phyloP scores from a whole-genome alignment of 177 flowering plant genomes.

The Tripterygium wilfordii region DNA sequence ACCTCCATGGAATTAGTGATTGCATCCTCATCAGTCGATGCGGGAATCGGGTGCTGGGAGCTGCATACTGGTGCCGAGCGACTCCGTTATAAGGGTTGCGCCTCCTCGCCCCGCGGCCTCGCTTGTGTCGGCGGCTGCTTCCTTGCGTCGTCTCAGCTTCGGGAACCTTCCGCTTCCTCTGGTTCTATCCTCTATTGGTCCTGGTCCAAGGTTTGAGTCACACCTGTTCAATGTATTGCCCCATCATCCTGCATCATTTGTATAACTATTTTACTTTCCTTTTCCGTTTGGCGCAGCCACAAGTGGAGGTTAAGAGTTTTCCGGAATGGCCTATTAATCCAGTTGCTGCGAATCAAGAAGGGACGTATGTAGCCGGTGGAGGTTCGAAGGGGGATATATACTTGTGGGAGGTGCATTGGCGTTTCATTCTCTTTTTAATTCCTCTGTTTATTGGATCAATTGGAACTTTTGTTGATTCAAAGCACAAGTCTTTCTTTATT shows the following conservation, averaged over 20 bases:
- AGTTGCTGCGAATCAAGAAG: slow-evolving; percentile 49
- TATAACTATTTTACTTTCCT: neutral
- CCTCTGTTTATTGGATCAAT: too few species aligned
- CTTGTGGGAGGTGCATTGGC: slow-evolving; percentile 66
- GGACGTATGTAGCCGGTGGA: slow-evolving; percentile 71
- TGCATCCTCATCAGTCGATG: slow-evolving; percentile 67
- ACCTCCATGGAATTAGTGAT: too few species aligned
- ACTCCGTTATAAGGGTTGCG: slow-evolving; percentile 53
- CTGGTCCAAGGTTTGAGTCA: slow-evolving; percentile 59
- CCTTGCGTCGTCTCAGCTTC: slow-evolving; percentile 77
- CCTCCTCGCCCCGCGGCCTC: slow-evolving; percentile 73
- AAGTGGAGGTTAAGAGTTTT: slow-evolving; percentile 68
- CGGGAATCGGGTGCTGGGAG: slow-evolving; percentile 73
- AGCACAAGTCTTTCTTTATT: too few species aligned
- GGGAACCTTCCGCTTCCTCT: slow-evolving; percentile 45
- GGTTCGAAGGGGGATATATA: slow-evolving; percentile 67
- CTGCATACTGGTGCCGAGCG: slow-evolving; percentile 53
- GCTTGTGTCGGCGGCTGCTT: slow-evolving; percentile 45
- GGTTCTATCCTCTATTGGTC: slow-evolving; percentile 77
- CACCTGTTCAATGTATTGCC: slow-evolving; percentile 12
- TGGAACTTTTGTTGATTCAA: too few species aligned
- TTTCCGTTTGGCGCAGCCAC: slow-evolving; percentile 43
- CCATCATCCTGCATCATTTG: neutral
- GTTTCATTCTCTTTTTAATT: neutral
- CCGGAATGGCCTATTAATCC: slow-evolving; percentile 73